A percentile compares a stretch with the other conserved stretches of the same genome.
phyloP scores from a whole-genome alignment of 2,329 filamentous ascomycete species.

The Cephalotrichum gorgonifer region DNA sequence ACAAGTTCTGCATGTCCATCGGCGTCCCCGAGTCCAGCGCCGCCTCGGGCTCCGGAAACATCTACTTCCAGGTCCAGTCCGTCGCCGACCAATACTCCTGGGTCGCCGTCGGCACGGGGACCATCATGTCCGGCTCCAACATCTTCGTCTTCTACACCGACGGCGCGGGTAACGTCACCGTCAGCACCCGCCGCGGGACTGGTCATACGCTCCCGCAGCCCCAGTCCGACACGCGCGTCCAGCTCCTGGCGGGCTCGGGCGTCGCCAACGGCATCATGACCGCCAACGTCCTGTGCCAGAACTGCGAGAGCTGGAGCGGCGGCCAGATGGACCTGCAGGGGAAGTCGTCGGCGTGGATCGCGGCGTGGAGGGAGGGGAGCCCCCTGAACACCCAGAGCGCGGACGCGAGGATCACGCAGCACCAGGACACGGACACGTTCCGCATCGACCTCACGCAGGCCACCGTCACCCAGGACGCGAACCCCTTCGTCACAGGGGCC shows the following conservation, averaged over 20 bases:
- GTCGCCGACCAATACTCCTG: constrained; percentile 39
- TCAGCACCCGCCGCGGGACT: constrained; percentile 43
- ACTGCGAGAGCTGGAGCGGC: constrained; percentile 37
- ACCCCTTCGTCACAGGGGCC: constrained; percentile 34
- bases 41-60: constrained; percentile 37
- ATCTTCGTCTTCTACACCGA: constrained; percentile 55
- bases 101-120: constrained; percentile 49
- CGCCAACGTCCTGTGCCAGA: constrained; percentile 47
- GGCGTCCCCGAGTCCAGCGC: constrained; percentile 41
- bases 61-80: constrained; percentile 52
- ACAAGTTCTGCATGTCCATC: constrained; percentile 42
- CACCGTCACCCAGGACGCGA: constrained; percentile 33
- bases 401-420: constrained; percentile 29
- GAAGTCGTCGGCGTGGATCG: constrained; percentile 36
- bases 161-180: constrained; percentile 47
- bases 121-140: constrained; percentile 42
- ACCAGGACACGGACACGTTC: constrained; percentile 34
- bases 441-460: constrained; percentile 37
- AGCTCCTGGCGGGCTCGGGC: constrained; percentile 49
- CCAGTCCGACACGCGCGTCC: constrained; percentile 29
- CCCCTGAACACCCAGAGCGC: constrained; percentile 31
- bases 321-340: constrained; percentile 31
- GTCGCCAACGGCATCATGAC: constrained; percentile 40
- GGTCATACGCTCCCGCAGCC: constrained; percentile 39
- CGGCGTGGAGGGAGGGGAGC: constrained; percentile 39